Base-by-base conservation (phyloP, 441 rosid genomes). In the Melastoma candidum region DNA sequence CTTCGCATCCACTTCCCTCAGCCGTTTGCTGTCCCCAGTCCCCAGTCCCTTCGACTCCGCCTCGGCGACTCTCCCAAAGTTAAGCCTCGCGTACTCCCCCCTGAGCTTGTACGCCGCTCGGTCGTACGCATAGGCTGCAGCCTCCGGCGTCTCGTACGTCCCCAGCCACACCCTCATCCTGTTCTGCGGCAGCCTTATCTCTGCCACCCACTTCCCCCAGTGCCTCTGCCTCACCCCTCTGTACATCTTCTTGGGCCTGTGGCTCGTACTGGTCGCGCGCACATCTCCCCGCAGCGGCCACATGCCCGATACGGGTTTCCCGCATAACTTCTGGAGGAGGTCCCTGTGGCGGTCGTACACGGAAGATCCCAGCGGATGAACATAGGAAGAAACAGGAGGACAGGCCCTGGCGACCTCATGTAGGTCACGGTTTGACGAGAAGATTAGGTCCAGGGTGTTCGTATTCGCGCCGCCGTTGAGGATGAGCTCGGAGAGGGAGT, bases 81-180 rank as follows among this genome's bases (percentile, higher is more conserved):
- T 93, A 63, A 89, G 65, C 50, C 90, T 68, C 1, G 99, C 99
- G 54, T 93, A 89, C 60, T 93, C 97, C 4, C 99, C 97, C 45
- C 99, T 70, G 7, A 93, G 87, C 72, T 89, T 89, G 51, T 84
- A 84, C 13, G 99, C 99, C 7, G 97, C 99, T 11, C 93, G 80
- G 61, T 93, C 99, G 45, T 93, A 93, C 39, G 99, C 96, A 46
- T 77, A 89, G 24, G 88, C 88, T 5, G 88, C 93, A 7, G 82
- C 75, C 63, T 84, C 81, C 0, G 88, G 81, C 1, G 88, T 74
- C 6, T 79, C 85, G 11, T 79, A 84, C 57, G 93, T 84, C 2
- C 93, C 93, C 44, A 84, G 65, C 93, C 93, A 81, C 32, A 84
- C 82, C 36, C 93, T 77, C 70, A 74, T 74, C 68, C 88, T 79